A percentile compares a stretch with the other conserved stretches of the same genome.
Conservation (phyloP, 2,329 filamentous ascomycete genomes). For the Aspergillus texensis region DNA sequence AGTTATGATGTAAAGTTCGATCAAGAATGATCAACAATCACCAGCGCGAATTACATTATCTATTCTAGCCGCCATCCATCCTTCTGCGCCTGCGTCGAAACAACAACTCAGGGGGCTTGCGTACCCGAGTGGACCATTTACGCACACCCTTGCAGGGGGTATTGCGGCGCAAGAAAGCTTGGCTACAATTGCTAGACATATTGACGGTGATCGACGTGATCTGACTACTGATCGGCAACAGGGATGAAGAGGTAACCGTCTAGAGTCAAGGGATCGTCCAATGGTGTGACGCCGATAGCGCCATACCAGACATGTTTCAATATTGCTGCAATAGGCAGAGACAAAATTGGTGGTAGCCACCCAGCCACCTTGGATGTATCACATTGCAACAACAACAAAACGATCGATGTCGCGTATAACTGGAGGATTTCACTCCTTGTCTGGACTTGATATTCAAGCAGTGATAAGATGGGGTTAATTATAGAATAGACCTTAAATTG, state of each 20-base stretch:
- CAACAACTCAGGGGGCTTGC: not conserved
- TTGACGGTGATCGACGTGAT: constrained; percentile 2
- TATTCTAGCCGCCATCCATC: not conserved
- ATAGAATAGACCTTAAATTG: not conserved
- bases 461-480: not conserved
- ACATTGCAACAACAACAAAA: not conserved
- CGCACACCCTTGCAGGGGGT: constrained; percentile 6
- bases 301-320: constrained; percentile 1
- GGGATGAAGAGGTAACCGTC: not conserved
- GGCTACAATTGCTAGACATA: constrained; percentile 1
- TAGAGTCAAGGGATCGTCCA: not conserved
- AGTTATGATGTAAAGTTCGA: not conserved
- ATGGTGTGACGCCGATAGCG: constrained; percentile 4
- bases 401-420: not conserved
- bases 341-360: not conserved
- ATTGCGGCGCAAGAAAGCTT: constrained; percentile 6
- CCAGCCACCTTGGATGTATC: not conserved
- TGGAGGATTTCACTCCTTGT: not conserved
- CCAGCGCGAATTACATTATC: not conserved
- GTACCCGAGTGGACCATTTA: constrained; percentile 5
- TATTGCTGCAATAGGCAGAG: not conserved
- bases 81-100: not conserved
- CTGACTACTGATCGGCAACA: not conserved
- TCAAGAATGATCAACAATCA: not conserved
- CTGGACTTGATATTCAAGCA: not conserved